Evolutionary conservation across 208 protist genomes (phyloP).

Genomic region (Crithidia bombi): DNA sequence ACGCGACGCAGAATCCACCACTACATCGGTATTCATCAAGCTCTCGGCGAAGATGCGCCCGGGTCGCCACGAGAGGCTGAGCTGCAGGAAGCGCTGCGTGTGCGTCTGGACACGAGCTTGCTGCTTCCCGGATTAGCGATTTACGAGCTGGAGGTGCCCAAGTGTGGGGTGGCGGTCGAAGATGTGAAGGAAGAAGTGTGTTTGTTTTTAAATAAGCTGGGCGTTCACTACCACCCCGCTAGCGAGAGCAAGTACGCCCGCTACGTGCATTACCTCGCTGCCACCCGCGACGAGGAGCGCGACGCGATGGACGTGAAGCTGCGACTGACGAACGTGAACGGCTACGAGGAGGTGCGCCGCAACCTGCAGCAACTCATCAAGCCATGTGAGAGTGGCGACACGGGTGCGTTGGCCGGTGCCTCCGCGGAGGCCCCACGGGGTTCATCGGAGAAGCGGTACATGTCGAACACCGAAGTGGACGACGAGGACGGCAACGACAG

Average conservation of each 20-base stretch:
- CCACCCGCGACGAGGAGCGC: slow-evolving; percentile 26
- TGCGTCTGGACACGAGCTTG: slow-evolving; percentile 35
- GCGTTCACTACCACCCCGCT: slow-evolving; percentile 48
- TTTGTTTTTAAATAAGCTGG: slow-evolving; percentile 37
- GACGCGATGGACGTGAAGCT: slow-evolving; percentile 65
- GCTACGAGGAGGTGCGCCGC: slow-evolving; percentile 57
- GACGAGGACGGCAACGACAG: slow-evolving; percentile 6
- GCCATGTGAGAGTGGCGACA: not conserved
- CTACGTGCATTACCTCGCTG: slow-evolving; percentile 53
- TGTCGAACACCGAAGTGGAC: slow-evolving; percentile 31
- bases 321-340: slow-evolving; percentile 48
- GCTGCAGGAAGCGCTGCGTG: slow-evolving; percentile 23
- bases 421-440: slow-evolving; percentile 1
- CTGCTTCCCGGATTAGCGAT: slow-evolving; percentile 28
- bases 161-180: slow-evolving; percentile 39
- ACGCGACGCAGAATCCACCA: slow-evolving; percentile 38
- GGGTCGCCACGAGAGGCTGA: slow-evolving; percentile 13
- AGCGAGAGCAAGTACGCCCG: slow-evolving; percentile 74
- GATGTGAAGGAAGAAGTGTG: slow-evolving; percentile 58
- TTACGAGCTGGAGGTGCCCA: slow-evolving; percentile 80
- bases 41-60: too few relatives aligned
- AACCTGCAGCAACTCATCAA: slow-evolving; percentile 44
- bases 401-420: not conserved
- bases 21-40: slow-evolving; percentile 33
- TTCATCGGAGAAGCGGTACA: slow-evolving; percentile 22